phyloP scores from a whole-genome alignment of 2,329 filamentous ascomycete genomes.

The Ophiostoma australiae region DNA sequence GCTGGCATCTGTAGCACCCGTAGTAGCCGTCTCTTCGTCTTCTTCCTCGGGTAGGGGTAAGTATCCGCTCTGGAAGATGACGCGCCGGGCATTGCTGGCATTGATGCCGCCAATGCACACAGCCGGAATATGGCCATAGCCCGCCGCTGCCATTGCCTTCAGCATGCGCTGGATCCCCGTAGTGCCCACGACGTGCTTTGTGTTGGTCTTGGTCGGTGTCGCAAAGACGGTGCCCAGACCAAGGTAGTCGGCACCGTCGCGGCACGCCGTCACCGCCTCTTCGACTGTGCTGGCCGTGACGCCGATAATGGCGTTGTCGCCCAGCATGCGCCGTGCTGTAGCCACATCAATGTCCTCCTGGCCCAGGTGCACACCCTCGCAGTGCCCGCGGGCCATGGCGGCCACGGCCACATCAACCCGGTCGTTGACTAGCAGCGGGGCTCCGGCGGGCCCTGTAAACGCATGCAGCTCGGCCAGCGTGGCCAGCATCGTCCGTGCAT shows the following conservation, averaged over 20 bases:
- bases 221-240: slow-evolving; percentile 87
- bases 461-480: slow-evolving; percentile 66
- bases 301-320: slow-evolving; percentile 75
- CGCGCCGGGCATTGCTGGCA: slow-evolving; percentile 64
- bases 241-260: slow-evolving; percentile 79
- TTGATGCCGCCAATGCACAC: slow-evolving; percentile 92
- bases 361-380: slow-evolving; percentile 89
- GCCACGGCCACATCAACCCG: slow-evolving; percentile 83
- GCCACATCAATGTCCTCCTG: slow-evolving; percentile 72
- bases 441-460: slow-evolving; percentile 49
- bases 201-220: slow-evolving; percentile 65
- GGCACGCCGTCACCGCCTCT: slow-evolving; percentile 68
- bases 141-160: slow-evolving; percentile 49
- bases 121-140: slow-evolving; percentile 48
- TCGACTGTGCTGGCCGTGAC: slow-evolving; percentile 72
- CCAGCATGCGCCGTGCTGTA: slow-evolving; percentile 67
- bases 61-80: slow-evolving; percentile 62
- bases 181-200: slow-evolving; percentile 73
- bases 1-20: not conserved
- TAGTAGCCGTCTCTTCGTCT: not conserved
- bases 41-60: not conserved
- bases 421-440: slow-evolving; percentile 85
- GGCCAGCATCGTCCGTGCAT: slow-evolving; percentile 66
- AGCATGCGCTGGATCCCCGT: slow-evolving; percentile 66
- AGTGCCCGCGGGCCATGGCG: slow-evolving; percentile 75